Evolutionary conservation across 805 yeast species (phyloP), one percentile per base, ranked within the genome.

Genomic region (Isabelozyma heimii): DNA sequence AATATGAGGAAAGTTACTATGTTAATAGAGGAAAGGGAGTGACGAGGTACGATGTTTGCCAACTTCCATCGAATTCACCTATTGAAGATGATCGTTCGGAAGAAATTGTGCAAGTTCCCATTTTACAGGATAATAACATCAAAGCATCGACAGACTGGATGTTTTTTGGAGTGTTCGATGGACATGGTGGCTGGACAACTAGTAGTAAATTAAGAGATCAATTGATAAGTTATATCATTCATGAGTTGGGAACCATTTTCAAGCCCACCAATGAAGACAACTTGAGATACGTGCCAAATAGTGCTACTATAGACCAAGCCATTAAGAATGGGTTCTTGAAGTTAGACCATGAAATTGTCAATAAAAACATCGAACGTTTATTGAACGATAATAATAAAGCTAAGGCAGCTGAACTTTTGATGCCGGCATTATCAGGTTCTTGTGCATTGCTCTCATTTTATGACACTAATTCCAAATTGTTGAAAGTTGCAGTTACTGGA

Each of bases 131-230:
- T 49, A 82, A 81, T 51, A 75, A 81, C 46, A 65, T 73, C 43
- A 78, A 54, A 75, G 77, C 66, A 58, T 70, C 58, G 55, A 76
- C 70, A 0, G 97, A 92, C 65, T 86, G 97, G 87, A 87, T 88
- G 80, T 90, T 94, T 62, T 94, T 96, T 81, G 97, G 98, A 5
- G 82, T 94, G 0, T 92, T 86, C 63, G 99, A 94, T 67, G 99
- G 99, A 10, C 99, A 94, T 67, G 91, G 96, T 3, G 99, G 99
- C 17, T 91, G 96, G 84, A 88, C 89, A 54, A 94, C 99, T 1
- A 83, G 92, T 48, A 80, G 88, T n/a, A 89, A 85, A 63, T 77
- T 94, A 52, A 78, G 96, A 52, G 94, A 90, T 54, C 83, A 83
- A 54, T 74, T 94, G 54, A 83, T 94, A 27, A 82, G 82, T 48